Percentiles rank a stretch among this genome's conserved stretches.
Conservation (phyloP, 495 filamentous ascomycete genomes). For the Chaetomium cochliodes region DNA sequence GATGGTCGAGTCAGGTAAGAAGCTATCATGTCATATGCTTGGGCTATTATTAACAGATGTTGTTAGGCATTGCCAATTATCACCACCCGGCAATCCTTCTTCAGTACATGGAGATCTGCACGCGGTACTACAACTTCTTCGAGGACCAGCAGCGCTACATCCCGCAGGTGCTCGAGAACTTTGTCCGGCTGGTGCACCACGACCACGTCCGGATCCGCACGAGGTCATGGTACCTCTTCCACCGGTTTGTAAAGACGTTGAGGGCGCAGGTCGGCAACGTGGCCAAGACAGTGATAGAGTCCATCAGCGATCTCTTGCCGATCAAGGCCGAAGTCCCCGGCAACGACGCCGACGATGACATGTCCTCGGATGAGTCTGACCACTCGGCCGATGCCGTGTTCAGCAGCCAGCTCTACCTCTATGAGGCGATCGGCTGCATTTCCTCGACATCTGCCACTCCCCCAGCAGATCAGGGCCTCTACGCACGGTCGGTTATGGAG, state of each 20-base stretch:
- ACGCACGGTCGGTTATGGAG: conserved; percentile 78
- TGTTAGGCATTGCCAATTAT: conserved; percentile 71
- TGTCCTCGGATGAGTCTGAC: conserved; percentile 88
- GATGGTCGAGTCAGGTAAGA: conserved; percentile 87
- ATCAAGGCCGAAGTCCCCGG: conserved; percentile 85
- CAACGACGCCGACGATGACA: conserved; percentile 80
- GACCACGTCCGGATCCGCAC: conserved; percentile 78
- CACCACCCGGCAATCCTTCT: conserved; percentile 88
- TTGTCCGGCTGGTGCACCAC: conserved; percentile 86
- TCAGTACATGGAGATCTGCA: conserved; percentile 97
- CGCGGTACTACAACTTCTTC: conserved; percentile 91
- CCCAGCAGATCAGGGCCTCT: conserved; percentile 76
- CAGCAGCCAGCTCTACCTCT: conserved; percentile 85
- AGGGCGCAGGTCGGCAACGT: conserved; percentile 80
- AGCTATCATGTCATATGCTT: background rate
- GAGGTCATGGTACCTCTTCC: conserved; percentile 95
- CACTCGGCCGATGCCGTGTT: conserved; percentile 86
- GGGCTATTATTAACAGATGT: conserved; percentile 21
- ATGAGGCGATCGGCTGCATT: conserved; percentile 89
- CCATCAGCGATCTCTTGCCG: conserved; percentile 81
- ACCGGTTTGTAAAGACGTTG: conserved; percentile 86
- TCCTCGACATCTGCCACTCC: conserved; percentile 74
- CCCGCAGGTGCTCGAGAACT: conserved; percentile 83
- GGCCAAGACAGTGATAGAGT: conserved; percentile 82
- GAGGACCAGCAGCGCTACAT: conserved; percentile 75